Evolutionary conservation across 106 monocot species (phyloP).

Genomic region (Iris macrosiphon): DNA sequence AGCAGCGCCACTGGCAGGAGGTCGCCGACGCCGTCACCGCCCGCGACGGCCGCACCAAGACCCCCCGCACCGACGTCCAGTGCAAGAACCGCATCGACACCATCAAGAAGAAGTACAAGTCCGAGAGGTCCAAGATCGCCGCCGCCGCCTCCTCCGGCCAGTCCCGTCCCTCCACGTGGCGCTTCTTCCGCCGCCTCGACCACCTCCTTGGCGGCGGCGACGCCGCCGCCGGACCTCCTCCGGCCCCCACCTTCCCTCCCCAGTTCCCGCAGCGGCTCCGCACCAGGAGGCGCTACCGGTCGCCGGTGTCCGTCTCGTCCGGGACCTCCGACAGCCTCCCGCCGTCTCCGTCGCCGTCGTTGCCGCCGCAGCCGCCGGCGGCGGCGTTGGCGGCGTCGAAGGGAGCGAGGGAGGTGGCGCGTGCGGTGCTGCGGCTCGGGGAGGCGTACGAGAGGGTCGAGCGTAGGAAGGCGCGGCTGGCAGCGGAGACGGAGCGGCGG

Average conservation of each 20-base stretch:
- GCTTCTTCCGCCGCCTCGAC: constrained; percentile 68
- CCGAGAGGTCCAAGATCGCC: constrained; percentile 53
- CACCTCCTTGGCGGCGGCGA: constrained; percentile 28
- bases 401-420: constrained; percentile 27
- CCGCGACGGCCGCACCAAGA: constrained; percentile 56
- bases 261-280: constrained; percentile 6
- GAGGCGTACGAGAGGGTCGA: constrained; percentile 79
- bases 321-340: constrained; percentile 1
- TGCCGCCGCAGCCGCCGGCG: constrained; percentile 2
- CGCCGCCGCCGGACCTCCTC: background rate
- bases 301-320: background rate
- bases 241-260: background rate
- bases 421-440: constrained; percentile 47
- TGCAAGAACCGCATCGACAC: constrained; percentile 96
- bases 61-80: constrained; percentile 62
- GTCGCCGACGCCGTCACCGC: constrained; percentile 76
- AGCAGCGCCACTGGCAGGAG: constrained; percentile 87
- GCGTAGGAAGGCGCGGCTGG: constrained; percentile 46
- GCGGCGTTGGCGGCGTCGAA: background rate
- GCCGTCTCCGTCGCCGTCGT: constrained; percentile 28
- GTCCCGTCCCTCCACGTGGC: constrained; percentile 33
- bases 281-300: constrained; percentile 20
- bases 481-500: constrained; percentile 64
- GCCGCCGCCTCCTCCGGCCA: background rate
- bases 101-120: constrained; percentile 91